These are phyloP conservation scores for Hibiscus syriacus DNA, from an alignment of 345 rosid species.

Conservation along the genomic window DNA sequence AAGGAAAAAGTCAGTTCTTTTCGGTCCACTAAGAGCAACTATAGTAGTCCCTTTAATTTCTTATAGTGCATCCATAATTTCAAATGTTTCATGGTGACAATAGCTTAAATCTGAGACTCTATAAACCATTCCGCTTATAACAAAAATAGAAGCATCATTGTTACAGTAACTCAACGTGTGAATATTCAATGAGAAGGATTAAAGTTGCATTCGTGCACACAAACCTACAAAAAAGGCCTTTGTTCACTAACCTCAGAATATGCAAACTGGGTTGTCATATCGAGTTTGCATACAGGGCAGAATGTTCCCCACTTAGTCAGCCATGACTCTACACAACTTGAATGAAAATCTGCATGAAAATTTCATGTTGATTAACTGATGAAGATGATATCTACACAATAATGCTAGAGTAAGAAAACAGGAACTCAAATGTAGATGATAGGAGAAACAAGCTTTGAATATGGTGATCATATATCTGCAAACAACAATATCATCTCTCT, in stretches of 20 bases:
- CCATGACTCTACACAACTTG: constrained; percentile 63
- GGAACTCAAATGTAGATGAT: background rate
- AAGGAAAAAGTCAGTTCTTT: background rate
- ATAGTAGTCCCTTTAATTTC: background rate
- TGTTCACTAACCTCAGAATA: constrained; percentile 35
- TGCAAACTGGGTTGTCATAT: constrained; percentile 33
- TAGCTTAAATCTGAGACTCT: background rate
- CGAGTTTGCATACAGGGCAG: constrained; percentile 79
- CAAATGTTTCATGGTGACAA: background rate
- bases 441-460: background rate
- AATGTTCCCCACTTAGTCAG: constrained; percentile 67
- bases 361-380: constrained; percentile 16
- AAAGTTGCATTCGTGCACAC: background rate
- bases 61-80: background rate
- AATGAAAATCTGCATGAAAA: constrained; percentile 56
- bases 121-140: background rate
- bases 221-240: constrained; percentile 2
- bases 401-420: background rate
- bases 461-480: background rate
- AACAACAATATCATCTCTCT: background rate
- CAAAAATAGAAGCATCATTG: background rate
- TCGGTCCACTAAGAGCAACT: background rate
- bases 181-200: background rate
- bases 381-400: constrained; percentile 8
- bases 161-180: background rate